Evolutionary conservation across 805 yeast species (phyloP).

Genomic region (Metschnikowia henanensis): DNA sequence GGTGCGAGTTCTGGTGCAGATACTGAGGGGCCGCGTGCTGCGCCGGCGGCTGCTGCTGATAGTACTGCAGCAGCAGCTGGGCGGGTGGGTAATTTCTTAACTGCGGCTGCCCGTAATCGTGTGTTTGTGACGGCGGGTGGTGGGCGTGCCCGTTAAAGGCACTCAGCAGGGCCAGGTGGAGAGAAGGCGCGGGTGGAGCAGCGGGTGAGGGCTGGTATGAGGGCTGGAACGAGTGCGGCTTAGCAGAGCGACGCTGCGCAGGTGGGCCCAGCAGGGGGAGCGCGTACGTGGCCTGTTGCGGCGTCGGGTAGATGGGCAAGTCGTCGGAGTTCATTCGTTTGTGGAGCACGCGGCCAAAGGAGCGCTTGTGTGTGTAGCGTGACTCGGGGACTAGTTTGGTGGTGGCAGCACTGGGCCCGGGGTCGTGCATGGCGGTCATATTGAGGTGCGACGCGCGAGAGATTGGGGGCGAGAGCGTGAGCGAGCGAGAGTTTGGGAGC

Average conservation of each 20-base stretch:
- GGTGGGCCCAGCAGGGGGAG: slow-evolving; percentile 10
- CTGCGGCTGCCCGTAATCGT: slow-evolving; percentile 1
- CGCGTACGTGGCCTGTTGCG: slow-evolving; percentile 39
- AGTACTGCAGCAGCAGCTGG: slow-evolving; percentile 16
- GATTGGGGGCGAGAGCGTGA: neutral
- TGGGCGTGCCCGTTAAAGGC: neutral
- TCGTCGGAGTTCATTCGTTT: slow-evolving; percentile 28
- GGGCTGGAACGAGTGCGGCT: slow-evolving; percentile 11
- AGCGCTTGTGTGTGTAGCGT: neutral
- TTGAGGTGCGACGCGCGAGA: slow-evolving; percentile 1
- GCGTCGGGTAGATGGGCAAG: slow-evolving; percentile 46
- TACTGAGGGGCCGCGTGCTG: neutral
- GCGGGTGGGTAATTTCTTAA: slow-evolving; percentile 5
- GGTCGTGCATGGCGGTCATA: slow-evolving; percentile 12
- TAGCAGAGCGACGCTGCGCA: slow-evolving; percentile 4
- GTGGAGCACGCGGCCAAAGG: neutral
- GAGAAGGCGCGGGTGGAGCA: slow-evolving; percentile 5
- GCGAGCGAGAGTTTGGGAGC: no score
- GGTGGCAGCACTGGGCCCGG: neutral
- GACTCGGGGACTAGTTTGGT: slow-evolving; percentile 1
- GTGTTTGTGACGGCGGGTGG: neutral
- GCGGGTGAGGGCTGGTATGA: slow-evolving; percentile 8
- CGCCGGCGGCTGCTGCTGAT: slow-evolving; percentile 13
- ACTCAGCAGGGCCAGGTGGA: neutral
- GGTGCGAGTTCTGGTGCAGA: slow-evolving; percentile 6